Evolutionary conservation across 2,329 filamentous ascomycete genomes (phyloP), one percentile per base, ranked within the genome.

Genomic region (Uncinocarpus reesii): DNA sequence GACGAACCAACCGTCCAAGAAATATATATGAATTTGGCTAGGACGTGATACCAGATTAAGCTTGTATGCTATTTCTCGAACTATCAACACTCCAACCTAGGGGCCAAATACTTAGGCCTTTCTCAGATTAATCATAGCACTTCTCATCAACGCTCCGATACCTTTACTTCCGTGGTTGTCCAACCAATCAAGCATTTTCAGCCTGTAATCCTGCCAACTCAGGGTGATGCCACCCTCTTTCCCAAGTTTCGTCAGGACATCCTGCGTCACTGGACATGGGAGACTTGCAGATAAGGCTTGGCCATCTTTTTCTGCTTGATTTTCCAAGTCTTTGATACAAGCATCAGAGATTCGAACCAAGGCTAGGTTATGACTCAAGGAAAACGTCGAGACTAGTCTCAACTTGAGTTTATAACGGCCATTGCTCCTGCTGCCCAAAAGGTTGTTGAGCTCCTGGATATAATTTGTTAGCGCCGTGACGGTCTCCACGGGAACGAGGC

Each of bases 51-150:
- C 35, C 5, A 44, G 11, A 54, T 38, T 15, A 53, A 53, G 55
- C 48, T 15, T 40, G 36, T 40, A 24, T 15, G 15, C 15, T 40
- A 40, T 21, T 32, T 13, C 8, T 47, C 16, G 13, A 11, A 29
- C 34, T 16, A 7, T 7, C 3, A 36, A 20, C 32, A 26, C 38
- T 15, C 10, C 7, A 21, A 47, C 16, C 31, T 7, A n/a, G n/a
- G n/a, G n/a, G n/a, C 13, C 18, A 16, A 37, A 18, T n/a, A 37
- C 3, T 29, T 42, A 62, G 43, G 64, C 62, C 51, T 70, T 76
- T 65, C 79, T 80, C 56, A 90, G 65, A 43, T 82, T 79, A 61
- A 83, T 86, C 78, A 92, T 87, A 1, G 85, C 89, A 57, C 80
- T 86, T 63, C 84, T 84, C 74, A 93, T 82, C 58, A 93, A 66